These are phyloP conservation scores for Zygoascus sp. DNA, from an alignment of 1,139 yeast species.

Conservation along the genomic window DNA sequence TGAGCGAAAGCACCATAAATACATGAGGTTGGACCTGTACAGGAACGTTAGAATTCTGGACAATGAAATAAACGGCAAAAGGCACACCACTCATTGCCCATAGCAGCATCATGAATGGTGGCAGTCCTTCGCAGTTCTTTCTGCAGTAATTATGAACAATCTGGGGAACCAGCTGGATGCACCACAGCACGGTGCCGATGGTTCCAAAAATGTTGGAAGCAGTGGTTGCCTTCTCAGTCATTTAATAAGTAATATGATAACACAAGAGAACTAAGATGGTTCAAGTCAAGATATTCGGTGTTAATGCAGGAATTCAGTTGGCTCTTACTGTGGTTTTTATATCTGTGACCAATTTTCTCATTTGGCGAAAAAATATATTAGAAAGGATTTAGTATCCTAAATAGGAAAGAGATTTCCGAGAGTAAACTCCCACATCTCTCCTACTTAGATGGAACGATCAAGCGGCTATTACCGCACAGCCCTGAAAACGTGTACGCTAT, in stretches of 20 bases:
- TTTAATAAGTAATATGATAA: too few species aligned
- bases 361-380: background rate
- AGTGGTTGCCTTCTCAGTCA: conserved; percentile 14
- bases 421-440: too few species aligned
- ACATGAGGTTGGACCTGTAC: conserved; percentile 82
- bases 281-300: background rate
- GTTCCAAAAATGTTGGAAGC: conserved; percentile 84
- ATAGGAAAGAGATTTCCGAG: conserved; percentile 7
- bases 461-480: too few species aligned
- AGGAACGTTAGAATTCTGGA: conserved; percentile 67
- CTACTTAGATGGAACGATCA: too few species aligned
- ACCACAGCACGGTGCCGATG: conserved; percentile 86
- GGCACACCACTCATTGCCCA: conserved; percentile 86
- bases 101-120: conserved; percentile 74
- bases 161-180: conserved; percentile 84
- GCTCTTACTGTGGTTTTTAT: background rate
- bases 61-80: conserved; percentile 73
- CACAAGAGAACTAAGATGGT: too few species aligned
- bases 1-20: conserved; percentile 65
- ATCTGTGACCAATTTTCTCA: background rate
- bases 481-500: too few species aligned
- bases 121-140: conserved; percentile 83
- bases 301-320: background rate
- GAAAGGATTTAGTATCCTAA: conserved; percentile 1
- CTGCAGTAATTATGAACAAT: conserved; percentile 62